Conservation (phyloP, 352 stramenopile species). For the Phytophthora nicotianae region DNA sequence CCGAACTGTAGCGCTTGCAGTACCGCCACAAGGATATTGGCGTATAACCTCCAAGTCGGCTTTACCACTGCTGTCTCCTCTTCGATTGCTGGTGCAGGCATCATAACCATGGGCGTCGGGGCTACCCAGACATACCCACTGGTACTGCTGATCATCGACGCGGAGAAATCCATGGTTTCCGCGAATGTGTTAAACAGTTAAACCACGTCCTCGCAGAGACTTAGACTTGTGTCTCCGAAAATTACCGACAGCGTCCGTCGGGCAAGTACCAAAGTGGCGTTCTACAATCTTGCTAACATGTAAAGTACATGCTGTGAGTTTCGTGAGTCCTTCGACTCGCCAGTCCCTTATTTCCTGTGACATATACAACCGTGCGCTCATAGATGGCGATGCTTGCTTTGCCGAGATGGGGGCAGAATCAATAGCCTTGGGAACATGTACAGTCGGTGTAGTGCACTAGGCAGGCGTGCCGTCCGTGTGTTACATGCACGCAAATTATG, state of each 20-base stretch:
- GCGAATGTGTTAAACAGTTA: not conserved
- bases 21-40: constrained; percentile 51
- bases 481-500: not conserved
- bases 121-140: constrained; percentile 30
- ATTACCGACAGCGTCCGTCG: not conserved
- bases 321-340: not conserved
- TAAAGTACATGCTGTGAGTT: constrained; percentile 9
- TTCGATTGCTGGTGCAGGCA: constrained; percentile 3
- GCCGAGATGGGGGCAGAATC: constrained; percentile 5
- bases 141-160: constrained; percentile 26
- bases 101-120: constrained; percentile 35
- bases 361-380: constrained; percentile 13
- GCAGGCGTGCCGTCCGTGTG: not conserved
- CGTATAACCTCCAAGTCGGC: constrained; percentile 47
- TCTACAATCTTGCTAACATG: constrained; percentile 1
- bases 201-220: not conserved
- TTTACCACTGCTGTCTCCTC: constrained; percentile 17
- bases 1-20: constrained; percentile 46
- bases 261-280: constrained; percentile 20
- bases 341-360: not conserved
- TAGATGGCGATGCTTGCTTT: constrained; percentile 19
- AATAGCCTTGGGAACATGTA: not conserved
- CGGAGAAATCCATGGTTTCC: constrained; percentile 34
- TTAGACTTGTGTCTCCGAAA: constrained; percentile 1
- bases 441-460: not conserved